Conservation (phyloP, 345 rosid species). For the Mangifera indica region DNA sequence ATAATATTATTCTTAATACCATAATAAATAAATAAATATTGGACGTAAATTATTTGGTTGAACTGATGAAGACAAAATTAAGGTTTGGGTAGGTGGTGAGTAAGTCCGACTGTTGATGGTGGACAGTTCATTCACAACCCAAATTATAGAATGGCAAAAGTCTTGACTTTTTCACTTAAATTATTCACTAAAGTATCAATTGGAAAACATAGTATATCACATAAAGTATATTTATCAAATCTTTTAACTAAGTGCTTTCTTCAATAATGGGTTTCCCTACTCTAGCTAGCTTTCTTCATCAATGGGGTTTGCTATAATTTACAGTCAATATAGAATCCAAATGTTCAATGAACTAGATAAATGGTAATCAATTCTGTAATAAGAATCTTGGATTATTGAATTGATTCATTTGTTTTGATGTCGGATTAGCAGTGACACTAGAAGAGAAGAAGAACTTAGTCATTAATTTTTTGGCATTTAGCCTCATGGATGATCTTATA, state of each 20-base stretch:
- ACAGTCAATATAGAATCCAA: no score
- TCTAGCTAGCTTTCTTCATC: background rate
- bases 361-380: background rate
- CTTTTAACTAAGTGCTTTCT: no score
- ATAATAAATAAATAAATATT: slow-evolving; percentile 4
- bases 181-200: background rate
- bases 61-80: background rate
- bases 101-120: slow-evolving; percentile 21
- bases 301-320: background rate
- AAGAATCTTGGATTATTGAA: background rate
- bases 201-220: background rate
- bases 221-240: no score
- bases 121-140: slow-evolving; percentile 28
- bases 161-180: background rate
- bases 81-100: no score
- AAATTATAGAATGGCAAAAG: background rate
- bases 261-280: background rate
- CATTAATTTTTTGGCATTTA: background rate
- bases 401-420: background rate
- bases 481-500: background rate
- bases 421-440: slow-evolving; percentile 4
- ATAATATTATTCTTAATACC: no score
- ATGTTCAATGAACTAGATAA: background rate
- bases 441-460: background rate
- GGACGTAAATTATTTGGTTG: background rate